These are phyloP conservation scores for Thermomucor indicae-seudaticae DNA, from an alignment of 371 early-diverging fungal species.

Conservation along the genomic window DNA sequence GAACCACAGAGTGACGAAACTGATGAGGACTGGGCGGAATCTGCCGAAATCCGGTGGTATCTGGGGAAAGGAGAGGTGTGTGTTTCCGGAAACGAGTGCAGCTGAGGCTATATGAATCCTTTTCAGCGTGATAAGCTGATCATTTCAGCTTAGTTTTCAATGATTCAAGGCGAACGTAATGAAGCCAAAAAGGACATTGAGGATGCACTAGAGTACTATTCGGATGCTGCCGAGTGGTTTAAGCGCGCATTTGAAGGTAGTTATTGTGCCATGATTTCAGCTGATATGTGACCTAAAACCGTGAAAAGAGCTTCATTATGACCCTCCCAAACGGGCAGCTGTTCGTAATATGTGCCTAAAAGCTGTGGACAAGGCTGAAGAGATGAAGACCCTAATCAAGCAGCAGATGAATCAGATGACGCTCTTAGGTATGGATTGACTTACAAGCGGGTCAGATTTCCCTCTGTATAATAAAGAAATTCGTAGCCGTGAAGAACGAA, in stretches of 20 bases:
- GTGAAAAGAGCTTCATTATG: slow-evolving; percentile 3
- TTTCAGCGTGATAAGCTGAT: neutral
- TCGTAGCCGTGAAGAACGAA: slow-evolving; percentile 13
- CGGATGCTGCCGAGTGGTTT: slow-evolving; percentile 41
- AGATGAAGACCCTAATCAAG: slow-evolving; percentile 20
- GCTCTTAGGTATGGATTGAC: slow-evolving; percentile 9
- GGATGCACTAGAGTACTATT: slow-evolving; percentile 41
- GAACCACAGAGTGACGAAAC: neutral
- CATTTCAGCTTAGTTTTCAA: slow-evolving; percentile 5
- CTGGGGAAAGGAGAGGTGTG: slow-evolving; percentile 35
- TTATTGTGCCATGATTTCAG: neutral
- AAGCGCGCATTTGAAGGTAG: slow-evolving; percentile 38
- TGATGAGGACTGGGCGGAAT: slow-evolving; percentile 22
- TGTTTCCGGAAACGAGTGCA: neutral
- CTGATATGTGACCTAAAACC: neutral
- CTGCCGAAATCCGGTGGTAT: slow-evolving; percentile 9
- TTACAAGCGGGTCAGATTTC: too few species aligned
- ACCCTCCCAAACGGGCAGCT: slow-evolving; percentile 1
- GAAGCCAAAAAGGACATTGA: slow-evolving; percentile 34
- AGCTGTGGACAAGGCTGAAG: slow-evolving; percentile 36
- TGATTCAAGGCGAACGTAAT: slow-evolving; percentile 39
- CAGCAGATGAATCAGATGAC: slow-evolving; percentile 14
- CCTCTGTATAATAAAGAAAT: neutral
- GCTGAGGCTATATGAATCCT: neutral
- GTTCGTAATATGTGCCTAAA: slow-evolving; percentile 24